Percentiles rank a stretch among this genome's conserved stretches.
phyloP scores from a whole-genome alignment of 2,329 filamentous ascomycete genomes.

The Fusarium coicis region DNA sequence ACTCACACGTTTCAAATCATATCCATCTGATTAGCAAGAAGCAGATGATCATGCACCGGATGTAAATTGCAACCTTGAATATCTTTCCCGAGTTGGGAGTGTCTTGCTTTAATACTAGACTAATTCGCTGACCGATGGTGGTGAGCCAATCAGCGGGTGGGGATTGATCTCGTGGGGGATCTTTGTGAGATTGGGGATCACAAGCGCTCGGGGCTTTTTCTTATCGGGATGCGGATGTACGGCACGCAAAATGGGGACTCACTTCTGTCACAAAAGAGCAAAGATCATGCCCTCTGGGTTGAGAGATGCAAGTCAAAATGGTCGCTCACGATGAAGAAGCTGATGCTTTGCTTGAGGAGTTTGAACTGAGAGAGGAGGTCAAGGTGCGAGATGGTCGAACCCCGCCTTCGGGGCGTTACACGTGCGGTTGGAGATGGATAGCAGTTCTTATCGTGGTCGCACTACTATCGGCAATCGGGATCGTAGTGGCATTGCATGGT shows the following conservation, averaged over 20 bases:
- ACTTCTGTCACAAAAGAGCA: neutral
- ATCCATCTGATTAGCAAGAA: conserved; percentile 8
- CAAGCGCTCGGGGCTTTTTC: neutral
- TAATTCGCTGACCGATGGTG: neutral
- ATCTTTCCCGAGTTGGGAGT: neutral
- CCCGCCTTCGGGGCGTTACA: fast-evolving
- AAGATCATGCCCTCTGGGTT: neutral
- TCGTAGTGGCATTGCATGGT: neutral
- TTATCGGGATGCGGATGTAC: neutral
- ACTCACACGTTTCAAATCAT: conserved; percentile 11
- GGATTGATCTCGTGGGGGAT: conserved; percentile 18
- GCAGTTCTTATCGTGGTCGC: neutral
- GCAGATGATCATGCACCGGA: neutral
- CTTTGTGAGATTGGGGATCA: neutral
- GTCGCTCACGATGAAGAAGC: conserved; percentile 18
- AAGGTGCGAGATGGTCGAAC: neutral
- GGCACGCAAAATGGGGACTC: neutral
- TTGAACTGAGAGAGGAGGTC: neutral
- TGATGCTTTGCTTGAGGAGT: conserved; percentile 5
- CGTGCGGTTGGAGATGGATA: neutral
- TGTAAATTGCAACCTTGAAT: conserved; percentile 2
- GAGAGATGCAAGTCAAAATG: neutral
- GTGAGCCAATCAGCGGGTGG: neutral
- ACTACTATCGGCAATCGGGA: neutral
- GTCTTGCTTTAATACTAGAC: neutral